Conservation (phyloP, 2,329 filamentous ascomycete species). For the Zopfia rhizophila region DNA sequence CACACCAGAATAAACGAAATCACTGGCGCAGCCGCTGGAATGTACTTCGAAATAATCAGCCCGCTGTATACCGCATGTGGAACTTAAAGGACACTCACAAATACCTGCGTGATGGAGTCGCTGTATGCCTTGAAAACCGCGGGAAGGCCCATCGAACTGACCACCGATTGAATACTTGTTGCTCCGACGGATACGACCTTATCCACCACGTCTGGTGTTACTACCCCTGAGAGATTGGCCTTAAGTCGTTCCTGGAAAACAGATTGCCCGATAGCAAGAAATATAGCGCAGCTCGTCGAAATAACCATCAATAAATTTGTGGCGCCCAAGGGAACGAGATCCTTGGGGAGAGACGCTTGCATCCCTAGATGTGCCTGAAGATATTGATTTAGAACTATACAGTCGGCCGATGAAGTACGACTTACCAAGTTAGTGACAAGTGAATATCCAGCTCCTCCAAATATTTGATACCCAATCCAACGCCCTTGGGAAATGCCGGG, state of each 20-base stretch:
- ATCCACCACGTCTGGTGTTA: neutral
- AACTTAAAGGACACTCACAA: neutral
- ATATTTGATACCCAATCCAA: conserved; percentile 27
- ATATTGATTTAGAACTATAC: no score
- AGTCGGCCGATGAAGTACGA: no score
- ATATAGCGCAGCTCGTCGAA: conserved; percentile 4
- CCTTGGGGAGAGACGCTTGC: conserved; percentile 8
- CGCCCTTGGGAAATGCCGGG: conserved; percentile 10
- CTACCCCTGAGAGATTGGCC: neutral
- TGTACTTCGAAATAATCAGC: neutral
- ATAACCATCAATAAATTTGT: neutral
- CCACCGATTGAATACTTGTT: neutral
- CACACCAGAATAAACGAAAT: neutral
- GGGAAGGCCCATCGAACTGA: neutral
- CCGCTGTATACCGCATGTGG: neutral
- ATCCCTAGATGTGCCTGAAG: conserved; percentile 8
- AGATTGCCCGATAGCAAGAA: conserved; percentile 3
- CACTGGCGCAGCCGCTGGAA: conserved; percentile 1
- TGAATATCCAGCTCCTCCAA: conserved; percentile 13
- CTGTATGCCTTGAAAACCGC: conserved; percentile 2
- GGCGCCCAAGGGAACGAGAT: conserved; percentile 2
- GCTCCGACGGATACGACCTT: conserved; percentile 1
- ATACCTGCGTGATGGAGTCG: conserved; percentile 3
- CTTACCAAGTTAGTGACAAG: conserved; percentile 12
- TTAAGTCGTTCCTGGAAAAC: conserved; percentile 4